Percentiles rank a stretch among this genome's conserved stretches.
Conservation (phyloP, 805 yeast genomes). For the Yamadazyma philogaea region DNA sequence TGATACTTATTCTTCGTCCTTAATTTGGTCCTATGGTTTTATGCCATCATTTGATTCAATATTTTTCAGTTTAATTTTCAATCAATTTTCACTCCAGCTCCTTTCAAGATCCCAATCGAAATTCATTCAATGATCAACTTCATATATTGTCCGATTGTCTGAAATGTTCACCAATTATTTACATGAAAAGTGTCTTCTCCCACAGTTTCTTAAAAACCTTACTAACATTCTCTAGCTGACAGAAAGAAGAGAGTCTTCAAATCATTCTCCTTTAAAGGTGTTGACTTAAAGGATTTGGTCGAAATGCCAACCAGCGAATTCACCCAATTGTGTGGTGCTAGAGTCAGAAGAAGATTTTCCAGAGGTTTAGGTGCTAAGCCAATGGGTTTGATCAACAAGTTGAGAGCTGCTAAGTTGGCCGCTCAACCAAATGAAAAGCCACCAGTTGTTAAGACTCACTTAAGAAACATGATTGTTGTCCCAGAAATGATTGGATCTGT, state of each 20-base stretch:
- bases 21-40: neutral
- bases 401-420: slow-evolving; percentile 94
- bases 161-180: too few relatives aligned
- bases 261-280: slow-evolving; percentile 98
- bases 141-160: too few relatives aligned
- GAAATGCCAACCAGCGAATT: slow-evolving; percentile 95
- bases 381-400: slow-evolving; percentile 93
- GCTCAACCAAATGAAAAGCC: slow-evolving; percentile 95
- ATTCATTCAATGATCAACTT: too few relatives aligned
- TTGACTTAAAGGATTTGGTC: slow-evolving; percentile 90
- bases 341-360: slow-evolving; percentile 99
- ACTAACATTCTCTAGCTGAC: slow-evolving; percentile 57
- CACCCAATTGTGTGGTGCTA: slow-evolving; percentile 93
- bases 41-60: too few relatives aligned
- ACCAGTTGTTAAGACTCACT: slow-evolving; percentile 96
- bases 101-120: too few relatives aligned
- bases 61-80: too few relatives aligned
- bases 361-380: slow-evolving; percentile 96
- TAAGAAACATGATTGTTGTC: slow-evolving; percentile 96
- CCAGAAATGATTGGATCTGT: slow-evolving; percentile 99
- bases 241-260: slow-evolving; percentile 90
- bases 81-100: too few relatives aligned
- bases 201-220: neutral
- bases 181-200: neutral
- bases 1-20: neutral